These are phyloP conservation scores for Diospyros lotus DNA, from an alignment of 148 eudicot genomes.

Conservation along the genomic window DNA sequence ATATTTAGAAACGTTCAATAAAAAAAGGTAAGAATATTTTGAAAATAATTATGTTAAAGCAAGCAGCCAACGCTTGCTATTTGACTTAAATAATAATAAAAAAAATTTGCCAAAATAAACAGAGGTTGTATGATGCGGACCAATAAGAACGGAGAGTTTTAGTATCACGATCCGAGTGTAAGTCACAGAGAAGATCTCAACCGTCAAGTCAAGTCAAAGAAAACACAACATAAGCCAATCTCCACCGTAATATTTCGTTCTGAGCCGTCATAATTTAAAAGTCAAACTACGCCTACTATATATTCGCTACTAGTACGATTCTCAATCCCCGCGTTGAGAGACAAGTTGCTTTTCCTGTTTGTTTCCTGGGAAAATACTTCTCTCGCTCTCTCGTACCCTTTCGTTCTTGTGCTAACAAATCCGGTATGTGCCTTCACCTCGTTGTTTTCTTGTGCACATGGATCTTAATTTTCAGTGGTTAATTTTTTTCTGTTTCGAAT, in stretches of 20 bases:
- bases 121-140: too few relatives aligned
- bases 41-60: too few relatives aligned
- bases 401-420: not conserved
- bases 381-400: not conserved
- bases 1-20: too few relatives aligned
- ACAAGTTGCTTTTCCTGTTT: not conserved
- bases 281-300: not conserved
- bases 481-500: not conserved
- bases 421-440: not conserved
- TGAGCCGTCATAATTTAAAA: not conserved
- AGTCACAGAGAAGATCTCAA: not conserved
- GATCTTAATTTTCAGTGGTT: not conserved
- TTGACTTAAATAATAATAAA: too few relatives aligned
- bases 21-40: too few relatives aligned
- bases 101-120: too few relatives aligned
- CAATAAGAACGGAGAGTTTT: too few relatives aligned
- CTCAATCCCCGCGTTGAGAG: not conserved
- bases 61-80: too few relatives aligned
- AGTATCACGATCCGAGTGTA: too few relatives aligned
- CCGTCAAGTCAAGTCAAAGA: not conserved
- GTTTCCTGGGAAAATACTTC: not conserved
- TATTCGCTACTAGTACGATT: too few relatives aligned
- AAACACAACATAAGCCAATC: slow-evolving; percentile 5
- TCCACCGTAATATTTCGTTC: not conserved
- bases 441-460: not conserved